These are phyloP conservation scores for Annulohypoxylon moriforme DNA, from an alignment of 495 filamentous ascomycete species.

Conservation along the genomic window DNA sequence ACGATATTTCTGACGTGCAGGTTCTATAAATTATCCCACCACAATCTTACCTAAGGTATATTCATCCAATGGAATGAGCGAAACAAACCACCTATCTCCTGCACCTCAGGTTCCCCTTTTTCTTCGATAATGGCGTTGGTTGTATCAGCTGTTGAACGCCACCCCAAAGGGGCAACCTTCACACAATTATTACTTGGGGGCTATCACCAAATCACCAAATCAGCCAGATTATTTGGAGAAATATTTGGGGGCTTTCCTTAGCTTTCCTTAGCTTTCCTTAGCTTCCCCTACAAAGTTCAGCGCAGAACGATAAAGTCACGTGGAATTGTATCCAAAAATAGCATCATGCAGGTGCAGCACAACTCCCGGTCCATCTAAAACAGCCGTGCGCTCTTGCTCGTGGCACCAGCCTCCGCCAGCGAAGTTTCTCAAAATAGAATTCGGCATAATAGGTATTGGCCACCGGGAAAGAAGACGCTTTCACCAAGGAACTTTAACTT, in stretches of 20 bases:
- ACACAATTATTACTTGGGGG: conserved; percentile 6
- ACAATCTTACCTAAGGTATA: conserved; percentile 29
- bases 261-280: neutral
- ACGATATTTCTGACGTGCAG: conserved; percentile 9
- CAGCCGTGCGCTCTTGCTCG: conserved; percentile 40
- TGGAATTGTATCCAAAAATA: conserved; percentile 33
- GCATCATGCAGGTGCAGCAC: conserved; percentile 16
- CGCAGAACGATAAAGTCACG: conserved; percentile 23
- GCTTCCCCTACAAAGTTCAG: neutral
- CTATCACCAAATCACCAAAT: conserved; percentile 3
- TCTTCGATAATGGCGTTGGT: conserved; percentile 11
- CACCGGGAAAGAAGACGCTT: conserved; percentile 10
- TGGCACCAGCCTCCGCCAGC: conserved; percentile 39
- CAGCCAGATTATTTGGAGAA: neutral
- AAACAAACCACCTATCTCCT: neutral
- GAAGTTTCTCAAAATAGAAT: conserved; percentile 43
- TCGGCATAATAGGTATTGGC: conserved; percentile 44
- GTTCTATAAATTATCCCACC: conserved; percentile 16
- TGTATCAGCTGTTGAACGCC: conserved; percentile 7
- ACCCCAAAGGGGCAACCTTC: neutral
- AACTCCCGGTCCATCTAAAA: conserved; percentile 44
- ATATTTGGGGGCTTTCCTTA: conserved; percentile 1
- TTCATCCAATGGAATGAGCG: conserved; percentile 23
- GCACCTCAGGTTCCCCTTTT: conserved; percentile 7
- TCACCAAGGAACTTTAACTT: conserved; percentile 24